Conservation (phyloP, 352 stramenopile species). For the Pythium monospermum region DNA sequence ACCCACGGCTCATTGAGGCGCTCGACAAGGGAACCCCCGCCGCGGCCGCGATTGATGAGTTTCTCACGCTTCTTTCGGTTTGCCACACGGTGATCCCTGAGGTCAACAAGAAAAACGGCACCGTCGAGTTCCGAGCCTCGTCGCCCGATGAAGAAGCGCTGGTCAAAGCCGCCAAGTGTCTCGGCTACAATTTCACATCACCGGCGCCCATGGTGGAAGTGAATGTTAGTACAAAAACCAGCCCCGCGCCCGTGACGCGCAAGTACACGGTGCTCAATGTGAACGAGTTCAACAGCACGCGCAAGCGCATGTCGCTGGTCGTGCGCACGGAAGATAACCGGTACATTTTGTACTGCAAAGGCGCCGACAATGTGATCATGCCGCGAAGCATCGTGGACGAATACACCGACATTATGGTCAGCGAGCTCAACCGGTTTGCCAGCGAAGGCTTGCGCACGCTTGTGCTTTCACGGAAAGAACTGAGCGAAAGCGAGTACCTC, state of each 20-base stretch:
- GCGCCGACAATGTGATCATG: conserved; percentile 85
- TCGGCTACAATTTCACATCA: conserved; percentile 81
- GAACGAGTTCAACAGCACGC: conserved; percentile 87
- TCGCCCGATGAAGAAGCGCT: conserved; percentile 92
- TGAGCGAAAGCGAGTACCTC: conserved; percentile 55
- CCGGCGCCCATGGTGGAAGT: conserved; percentile 52
- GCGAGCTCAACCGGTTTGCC: conserved; percentile 74
- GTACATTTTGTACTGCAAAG: conserved; percentile 70
- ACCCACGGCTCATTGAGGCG: conserved; percentile 49
- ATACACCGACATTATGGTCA: conserved; percentile 27
- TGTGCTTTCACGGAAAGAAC: conserved; percentile 55
- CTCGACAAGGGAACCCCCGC: conserved; percentile 24
- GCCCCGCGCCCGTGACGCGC: conserved; percentile 16
- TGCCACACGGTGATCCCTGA: conserved; percentile 79
- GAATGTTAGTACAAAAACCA: conserved; percentile 40
- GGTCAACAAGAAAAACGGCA: conserved; percentile 35
- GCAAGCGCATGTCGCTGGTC: conserved; percentile 98
- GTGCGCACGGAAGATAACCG: conserved; percentile 48
- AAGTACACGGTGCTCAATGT: conserved; percentile 73
- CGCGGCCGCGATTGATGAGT: conserved; percentile 46
- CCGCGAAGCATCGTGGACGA: conserved; percentile 35
- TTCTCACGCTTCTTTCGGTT: conserved; percentile 63
- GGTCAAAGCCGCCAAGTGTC: conserved; percentile 79
- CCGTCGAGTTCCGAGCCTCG: conserved; percentile 80
- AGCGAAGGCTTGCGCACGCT: conserved; percentile 82